Evolutionary conservation across 73 alveolate species (phyloP), one percentile per base, ranked within the genome.

Genomic region (Symbiodinium pilosum): DNA sequence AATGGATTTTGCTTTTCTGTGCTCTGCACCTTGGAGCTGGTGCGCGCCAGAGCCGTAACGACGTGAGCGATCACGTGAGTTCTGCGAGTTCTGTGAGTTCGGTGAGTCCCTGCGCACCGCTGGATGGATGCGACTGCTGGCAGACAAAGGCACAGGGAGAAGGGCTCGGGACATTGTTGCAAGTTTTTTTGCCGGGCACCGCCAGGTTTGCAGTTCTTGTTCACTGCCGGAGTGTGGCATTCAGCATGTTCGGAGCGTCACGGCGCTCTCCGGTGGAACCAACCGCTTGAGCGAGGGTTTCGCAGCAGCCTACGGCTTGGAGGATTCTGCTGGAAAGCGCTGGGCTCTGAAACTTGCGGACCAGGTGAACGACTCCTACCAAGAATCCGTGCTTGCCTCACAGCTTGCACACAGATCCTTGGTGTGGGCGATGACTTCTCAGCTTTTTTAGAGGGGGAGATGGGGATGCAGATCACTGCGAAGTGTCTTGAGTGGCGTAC

Each of bases 301-400:
- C 20, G 81, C 81, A 24, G 81, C 81, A 28, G 81, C 81, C 38
- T 64, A 64, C 30, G 81, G 81, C 14, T 4, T 64, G 5, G 81
- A 64, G 81, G 81, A 64, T 64, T 64, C 81, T 64, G 18, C 34
- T 9, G 81, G 81, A 28, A 64, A 38, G 14, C 81, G 34, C 41
- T 64, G 81, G 81, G 81, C 81, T 8, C 81, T 64, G 81, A 64
- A 64, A 14, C 81, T 64, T 38, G 81, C 81, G 81, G 81, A 64
- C 81, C 81, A 64, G 81, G 81, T 28, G 81, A 3, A 64, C 20
- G 81, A 38, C 81, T 64, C 81, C 81, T 64, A 64, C 81, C 4
- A 64, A 3, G 21, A 38, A 9, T 20, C 81, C 81, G 81, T 64
- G 39, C 81, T 24, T 32, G 81, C 81, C 34, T 64, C 81, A 14